Evolutionary conservation across 768 basidiomycete genomes (phyloP).

Genomic region (Lentinula lateritia): DNA sequence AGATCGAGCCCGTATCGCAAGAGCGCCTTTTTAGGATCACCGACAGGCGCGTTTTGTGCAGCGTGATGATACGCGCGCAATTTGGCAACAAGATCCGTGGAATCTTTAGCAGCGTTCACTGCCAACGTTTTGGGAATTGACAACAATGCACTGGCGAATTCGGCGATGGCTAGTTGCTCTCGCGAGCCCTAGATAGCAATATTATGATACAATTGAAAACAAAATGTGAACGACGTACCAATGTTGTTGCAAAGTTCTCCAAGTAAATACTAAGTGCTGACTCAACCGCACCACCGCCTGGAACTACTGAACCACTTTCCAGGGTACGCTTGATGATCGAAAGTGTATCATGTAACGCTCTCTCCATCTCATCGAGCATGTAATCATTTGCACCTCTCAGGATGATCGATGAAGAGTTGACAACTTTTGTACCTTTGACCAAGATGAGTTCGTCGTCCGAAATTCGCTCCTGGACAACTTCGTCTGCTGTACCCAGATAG

Average conservation of each 20-base stretch:
- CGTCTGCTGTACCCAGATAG: constrained; percentile 88
- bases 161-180: constrained; percentile 98
- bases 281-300: constrained; percentile 97
- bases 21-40: constrained; percentile 87
- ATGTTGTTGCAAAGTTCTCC: constrained; percentile 97
- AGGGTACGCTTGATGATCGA: constrained; percentile 95
- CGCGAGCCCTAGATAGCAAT: constrained; percentile 76
- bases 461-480: constrained; percentile 94
- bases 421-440: constrained; percentile 96
- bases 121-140: constrained; percentile 96
- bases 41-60: constrained; percentile 85
- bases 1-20: constrained; percentile 94
- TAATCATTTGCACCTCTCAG: constrained; percentile 98
- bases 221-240: constrained; percentile 50
- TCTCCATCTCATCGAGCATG: constrained; percentile 99
- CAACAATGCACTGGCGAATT: constrained; percentile 89
- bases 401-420: constrained; percentile 88
- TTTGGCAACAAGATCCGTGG: constrained; percentile 95
- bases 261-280: constrained; percentile 95
- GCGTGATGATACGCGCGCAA: constrained; percentile 95
- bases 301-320: constrained; percentile 93
- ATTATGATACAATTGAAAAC: neutral
- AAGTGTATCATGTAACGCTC: constrained; percentile 89
- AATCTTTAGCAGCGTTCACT: constrained; percentile 97
- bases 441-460: constrained; percentile 98